phyloP scores from a whole-genome alignment of 192 early-diverging fungal species.

The Podila verticillata region DNA sequence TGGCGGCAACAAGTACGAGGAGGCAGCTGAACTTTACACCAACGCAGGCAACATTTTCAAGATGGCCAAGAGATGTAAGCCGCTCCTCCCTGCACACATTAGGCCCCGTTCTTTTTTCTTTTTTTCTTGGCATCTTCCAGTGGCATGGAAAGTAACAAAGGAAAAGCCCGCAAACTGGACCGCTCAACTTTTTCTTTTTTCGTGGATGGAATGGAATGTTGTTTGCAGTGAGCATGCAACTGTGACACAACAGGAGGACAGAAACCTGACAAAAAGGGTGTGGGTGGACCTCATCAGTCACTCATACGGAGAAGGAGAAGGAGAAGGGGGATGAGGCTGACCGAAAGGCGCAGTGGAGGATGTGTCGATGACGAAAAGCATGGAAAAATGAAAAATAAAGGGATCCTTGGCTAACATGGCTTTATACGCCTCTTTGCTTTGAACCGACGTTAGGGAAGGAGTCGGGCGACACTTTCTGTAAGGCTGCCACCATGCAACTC shows the following conservation, averaged over 20 bases:
- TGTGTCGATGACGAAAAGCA: neutral
- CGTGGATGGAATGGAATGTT: too few relatives aligned
- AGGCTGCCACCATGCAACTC: constrained; percentile 83
- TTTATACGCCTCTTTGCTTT: neutral
- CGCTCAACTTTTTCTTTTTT: too few relatives aligned
- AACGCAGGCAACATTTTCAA: constrained; percentile 95
- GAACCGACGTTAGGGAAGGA: constrained; percentile 74
- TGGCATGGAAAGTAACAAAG: too few relatives aligned
- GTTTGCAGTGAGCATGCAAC: too few relatives aligned
- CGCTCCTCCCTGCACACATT: neutral
- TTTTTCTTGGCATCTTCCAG: too few relatives aligned
- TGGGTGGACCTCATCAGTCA: too few relatives aligned
- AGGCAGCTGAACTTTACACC: constrained; percentile 93
- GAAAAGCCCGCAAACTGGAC: too few relatives aligned
- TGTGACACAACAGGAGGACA: too few relatives aligned
- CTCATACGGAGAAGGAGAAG: too few relatives aligned
- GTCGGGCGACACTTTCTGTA: constrained; percentile 92
- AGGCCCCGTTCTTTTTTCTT: too few relatives aligned
- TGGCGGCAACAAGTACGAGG: constrained; percentile 89
- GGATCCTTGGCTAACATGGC: neutral
- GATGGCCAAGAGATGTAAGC: constrained; percentile 86
- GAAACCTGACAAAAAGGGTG: too few relatives aligned
- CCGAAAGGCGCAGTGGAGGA: neutral
- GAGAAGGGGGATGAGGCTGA: neutral
- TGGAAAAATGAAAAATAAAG: neutral